phyloP scores from a whole-genome alignment of 805 yeast genomes.

The Lipomyces anomalus region DNA sequence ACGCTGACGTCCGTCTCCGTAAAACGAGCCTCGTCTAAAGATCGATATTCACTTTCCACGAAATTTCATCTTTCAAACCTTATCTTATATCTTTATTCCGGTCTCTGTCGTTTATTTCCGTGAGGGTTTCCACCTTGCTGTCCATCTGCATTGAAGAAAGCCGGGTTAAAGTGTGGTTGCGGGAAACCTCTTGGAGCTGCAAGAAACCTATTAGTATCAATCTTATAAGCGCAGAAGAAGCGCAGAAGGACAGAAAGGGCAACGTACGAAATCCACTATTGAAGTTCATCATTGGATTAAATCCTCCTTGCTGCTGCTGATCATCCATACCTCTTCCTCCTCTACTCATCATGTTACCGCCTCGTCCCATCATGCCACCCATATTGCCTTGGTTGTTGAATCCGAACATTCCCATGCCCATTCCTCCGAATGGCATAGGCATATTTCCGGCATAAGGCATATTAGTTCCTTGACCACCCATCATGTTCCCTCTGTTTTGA shows the following conservation, averaged over 20 bases:
- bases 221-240: background rate
- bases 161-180: slow-evolving; percentile 23
- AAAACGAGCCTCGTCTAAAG: no score
- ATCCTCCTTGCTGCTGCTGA: slow-evolving; percentile 12
- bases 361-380: slow-evolving; percentile 6
- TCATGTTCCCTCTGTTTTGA: background rate
- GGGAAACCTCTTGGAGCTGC: slow-evolving; percentile 20
- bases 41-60: no score
- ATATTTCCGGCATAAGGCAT: slow-evolving; percentile 4
- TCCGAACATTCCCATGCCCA: slow-evolving; percentile 23
- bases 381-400: slow-evolving; percentile 13
- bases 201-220: background rate
- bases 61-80: no score
- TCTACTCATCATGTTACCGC: slow-evolving; percentile 17
- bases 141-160: slow-evolving; percentile 20
- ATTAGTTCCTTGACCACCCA: slow-evolving; percentile 3
- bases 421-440: slow-evolving; percentile 13
- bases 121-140: slow-evolving; percentile 24
- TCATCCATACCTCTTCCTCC: slow-evolving; percentile 8
- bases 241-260: background rate
- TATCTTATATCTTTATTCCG: slow-evolving; percentile 4
- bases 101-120: slow-evolving; percentile 21
- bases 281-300: slow-evolving; percentile 12
- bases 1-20: no score
- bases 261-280: slow-evolving; percentile 16